These are phyloP conservation scores for Chaetomiaceae sp. DNA, from an alignment of 2,329 filamentous ascomycete species.

Conservation along the genomic window DNA sequence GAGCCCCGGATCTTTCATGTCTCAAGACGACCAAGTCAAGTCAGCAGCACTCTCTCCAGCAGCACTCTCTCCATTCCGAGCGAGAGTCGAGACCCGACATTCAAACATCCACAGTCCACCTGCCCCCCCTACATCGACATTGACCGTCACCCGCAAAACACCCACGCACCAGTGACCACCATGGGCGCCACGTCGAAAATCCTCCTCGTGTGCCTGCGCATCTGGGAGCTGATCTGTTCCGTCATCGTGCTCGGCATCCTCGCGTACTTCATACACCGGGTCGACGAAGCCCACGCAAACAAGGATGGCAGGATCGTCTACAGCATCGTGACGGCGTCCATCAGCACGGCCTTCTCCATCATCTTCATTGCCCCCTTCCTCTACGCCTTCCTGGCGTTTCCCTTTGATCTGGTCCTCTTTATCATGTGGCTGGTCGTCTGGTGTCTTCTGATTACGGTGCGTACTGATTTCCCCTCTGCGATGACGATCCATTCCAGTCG, in stretches of 20 bases:
- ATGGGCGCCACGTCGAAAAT: conserved; percentile 16
- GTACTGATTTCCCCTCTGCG: no score
- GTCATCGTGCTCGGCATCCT: conserved; percentile 21
- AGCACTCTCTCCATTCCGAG: no score
- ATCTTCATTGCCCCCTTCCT: conserved; percentile 20
- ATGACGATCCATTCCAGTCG: no score
- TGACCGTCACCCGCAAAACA: no score
- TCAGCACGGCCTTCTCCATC: conserved; percentile 18
- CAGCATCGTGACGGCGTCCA: conserved; percentile 11
- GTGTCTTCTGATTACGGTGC: conserved; percentile 18
- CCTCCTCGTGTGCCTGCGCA: conserved; percentile 13
- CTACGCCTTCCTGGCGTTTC: conserved; percentile 18
- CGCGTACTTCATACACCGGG: conserved; percentile 13
- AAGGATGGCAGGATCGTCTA: conserved; percentile 20
- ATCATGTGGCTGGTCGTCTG: conserved; percentile 23
- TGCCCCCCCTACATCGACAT: no score
- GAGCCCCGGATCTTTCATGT: no score
- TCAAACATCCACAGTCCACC: no score
- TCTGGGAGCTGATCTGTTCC: conserved; percentile 19
- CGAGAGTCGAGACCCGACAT: no score
- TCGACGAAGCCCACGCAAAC: conserved; percentile 3
- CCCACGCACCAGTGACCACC: no score
- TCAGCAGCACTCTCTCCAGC: no score
- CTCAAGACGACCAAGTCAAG: no score
- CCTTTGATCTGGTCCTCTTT: conserved; percentile 20